Percentiles rank a stretch among this genome's conserved stretches.
phyloP scores from a whole-genome alignment of 2,329 filamentous ascomycete species.

The Trichoderma arundinaceum region DNA sequence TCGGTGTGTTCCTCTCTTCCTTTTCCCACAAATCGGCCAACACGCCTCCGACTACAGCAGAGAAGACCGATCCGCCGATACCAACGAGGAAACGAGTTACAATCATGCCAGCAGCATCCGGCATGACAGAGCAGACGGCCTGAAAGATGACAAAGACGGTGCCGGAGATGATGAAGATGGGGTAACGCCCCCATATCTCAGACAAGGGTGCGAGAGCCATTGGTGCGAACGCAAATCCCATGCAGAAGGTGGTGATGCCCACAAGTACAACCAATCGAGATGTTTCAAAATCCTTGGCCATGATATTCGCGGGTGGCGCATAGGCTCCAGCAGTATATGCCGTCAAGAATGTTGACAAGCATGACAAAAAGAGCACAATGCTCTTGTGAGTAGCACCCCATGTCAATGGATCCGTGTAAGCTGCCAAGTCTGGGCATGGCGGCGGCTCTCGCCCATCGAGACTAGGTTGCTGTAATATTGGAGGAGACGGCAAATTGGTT shows the following conservation, averaged over 20 bases:
- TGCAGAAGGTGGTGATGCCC: constrained; percentile 82
- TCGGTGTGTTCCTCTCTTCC: constrained; percentile 81
- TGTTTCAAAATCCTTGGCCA: constrained; percentile 69
- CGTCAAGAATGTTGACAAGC: constrained; percentile 74
- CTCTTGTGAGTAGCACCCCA: constrained; percentile 75
- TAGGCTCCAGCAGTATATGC: constrained; percentile 85
- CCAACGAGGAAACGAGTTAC: constrained; percentile 77
- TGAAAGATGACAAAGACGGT: constrained; percentile 73
- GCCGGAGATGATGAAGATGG: constrained; percentile 78
- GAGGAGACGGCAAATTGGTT: constrained; percentile 45
- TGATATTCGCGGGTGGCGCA: constrained; percentile 68
- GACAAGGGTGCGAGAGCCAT: constrained; percentile 89
- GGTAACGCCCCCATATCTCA: constrained; percentile 85
- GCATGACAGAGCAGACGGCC: constrained; percentile 73
- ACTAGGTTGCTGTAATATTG: constrained; percentile 33
- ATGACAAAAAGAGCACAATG: constrained; percentile 74
- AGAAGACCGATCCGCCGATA: constrained; percentile 77
- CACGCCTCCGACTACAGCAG: constrained; percentile 90
- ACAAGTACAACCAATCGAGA: constrained; percentile 69
- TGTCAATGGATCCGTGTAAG: constrained; percentile 71
- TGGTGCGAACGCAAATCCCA: constrained; percentile 80
- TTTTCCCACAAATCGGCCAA: constrained; percentile 85
- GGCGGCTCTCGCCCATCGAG: constrained; percentile 52
- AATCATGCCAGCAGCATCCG: constrained; percentile 73
- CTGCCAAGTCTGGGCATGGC: constrained; percentile 66